Conservation (phyloP, 2,329 filamentous ascomycete genomes). For the Cladophialophora chaetospira region DNA sequence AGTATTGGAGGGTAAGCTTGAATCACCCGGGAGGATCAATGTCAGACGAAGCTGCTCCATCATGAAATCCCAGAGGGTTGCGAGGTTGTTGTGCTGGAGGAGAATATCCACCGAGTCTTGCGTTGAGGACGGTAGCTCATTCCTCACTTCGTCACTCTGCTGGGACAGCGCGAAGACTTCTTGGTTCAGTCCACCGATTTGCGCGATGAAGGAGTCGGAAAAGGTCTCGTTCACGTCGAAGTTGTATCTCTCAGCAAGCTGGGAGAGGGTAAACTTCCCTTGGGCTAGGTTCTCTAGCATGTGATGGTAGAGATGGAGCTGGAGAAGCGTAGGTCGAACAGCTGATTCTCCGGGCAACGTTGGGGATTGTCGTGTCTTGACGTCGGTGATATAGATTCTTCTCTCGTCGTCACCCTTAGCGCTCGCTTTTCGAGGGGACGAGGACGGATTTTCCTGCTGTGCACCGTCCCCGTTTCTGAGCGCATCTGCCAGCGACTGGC, state of each 20-base stretch:
- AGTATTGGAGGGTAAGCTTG: conserved; percentile 35
- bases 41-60: conserved; percentile 61
- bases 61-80: conserved; percentile 64
- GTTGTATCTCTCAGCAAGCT: conserved; percentile 70
- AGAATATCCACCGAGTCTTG: conserved; percentile 54
- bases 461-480: conserved; percentile 25
- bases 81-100: conserved; percentile 61
- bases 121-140: conserved; percentile 32
- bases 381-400: conserved; percentile 75
- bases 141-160: conserved; percentile 26
- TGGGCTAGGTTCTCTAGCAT: conserved; percentile 76
- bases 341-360: conserved; percentile 66
- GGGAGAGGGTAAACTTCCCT: conserved; percentile 68
- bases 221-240: conserved; percentile 68
- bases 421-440: background rate
- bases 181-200: conserved; percentile 70
- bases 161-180: conserved; percentile 59
- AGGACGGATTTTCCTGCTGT: conserved; percentile 24
- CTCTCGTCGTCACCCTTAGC: conserved; percentile 30
- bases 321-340: conserved; percentile 75
- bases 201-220: conserved; percentile 75
- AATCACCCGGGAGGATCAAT: conserved; percentile 38
- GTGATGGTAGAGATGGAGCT: conserved; percentile 86
- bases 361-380: conserved; percentile 77
- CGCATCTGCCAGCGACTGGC: conserved; percentile 38